Evolutionary conservation across 768 basidiomycete genomes (phyloP), one percentile per base, ranked within the genome.

Genomic region (Suillus hirtellus): DNA sequence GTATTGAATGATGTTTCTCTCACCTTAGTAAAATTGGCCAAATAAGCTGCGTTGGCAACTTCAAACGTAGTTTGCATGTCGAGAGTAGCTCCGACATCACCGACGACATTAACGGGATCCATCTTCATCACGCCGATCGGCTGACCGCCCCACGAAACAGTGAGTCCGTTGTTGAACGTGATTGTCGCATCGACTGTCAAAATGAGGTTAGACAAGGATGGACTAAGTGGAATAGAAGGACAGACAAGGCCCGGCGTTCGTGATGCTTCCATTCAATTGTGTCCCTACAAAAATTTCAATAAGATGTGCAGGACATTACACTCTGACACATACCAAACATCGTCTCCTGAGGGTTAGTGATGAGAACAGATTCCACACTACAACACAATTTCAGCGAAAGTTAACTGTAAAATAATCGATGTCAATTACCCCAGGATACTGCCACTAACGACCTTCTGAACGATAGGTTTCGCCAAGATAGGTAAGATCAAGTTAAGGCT

Each of bases 211-310:
- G 71, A 61, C 12, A 62, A n/a, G 46, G 40, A 38, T 54, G n/a
- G 17, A 34, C 31, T 8, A 8, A 27, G 21, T 8, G n/a, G 17
- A 19, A 58, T 19, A 56, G 43, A 9, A 44, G 38, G 40, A 73
- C 87, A 63, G 73, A 90, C 89, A 91, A 49, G 90, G 90, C 17
- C 90, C 90, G 35, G 89, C 84, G 59, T 89, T 85, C 15, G 80
- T 82, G 65, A 92, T 89, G 34, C 79, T 82, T 27, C 90, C 90
- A 38, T 81, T 83, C 61, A 92, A 72, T 56, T 75, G 73, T 3
- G 84, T 80, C 27, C 73, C 86, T 87, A 60, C 17, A 44, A 15
- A 43, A n/a, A n/a, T 31, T 34, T 71, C 21, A 67, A 60, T 17
- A 31, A 52, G 63, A 49, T 17, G 15, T 27, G 34, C 46, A 42